Percentiles rank a stretch among this genome's conserved stretches.
These are phyloP conservation scores for Cystobasidiaceae sp. DNA, from an alignment of 1,284 basidiomycete genomes.

Conservation along the genomic window DNA sequence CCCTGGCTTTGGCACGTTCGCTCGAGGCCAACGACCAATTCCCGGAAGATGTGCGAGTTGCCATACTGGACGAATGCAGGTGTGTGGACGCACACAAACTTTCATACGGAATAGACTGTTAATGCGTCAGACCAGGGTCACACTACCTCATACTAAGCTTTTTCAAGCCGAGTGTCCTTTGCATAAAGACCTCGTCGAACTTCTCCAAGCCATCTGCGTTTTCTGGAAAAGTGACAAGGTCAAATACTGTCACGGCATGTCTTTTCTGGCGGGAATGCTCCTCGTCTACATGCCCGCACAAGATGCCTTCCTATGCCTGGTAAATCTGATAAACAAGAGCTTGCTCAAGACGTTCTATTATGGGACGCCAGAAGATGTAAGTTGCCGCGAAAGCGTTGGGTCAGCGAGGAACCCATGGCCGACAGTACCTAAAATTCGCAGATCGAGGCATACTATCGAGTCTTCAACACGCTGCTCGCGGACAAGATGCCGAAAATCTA, in stretches of 20 bases:
- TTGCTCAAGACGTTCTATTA: constrained; percentile 81
- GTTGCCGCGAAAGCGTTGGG: too few species aligned
- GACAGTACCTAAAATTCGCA: not conserved
- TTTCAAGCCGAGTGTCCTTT: constrained; percentile 77
- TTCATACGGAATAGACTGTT: not conserved
- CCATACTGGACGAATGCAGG: constrained; percentile 81
- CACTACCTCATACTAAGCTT: constrained; percentile 81
- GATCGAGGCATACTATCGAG: constrained; percentile 53
- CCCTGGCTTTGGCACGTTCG: constrained; percentile 66
- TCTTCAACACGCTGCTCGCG: constrained; percentile 84
- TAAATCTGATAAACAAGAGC: constrained; percentile 81
- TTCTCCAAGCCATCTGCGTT: constrained; percentile 87
- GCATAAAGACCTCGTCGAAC: constrained; percentile 76
- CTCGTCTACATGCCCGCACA: constrained; percentile 72
- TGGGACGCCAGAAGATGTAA: constrained; percentile 70
- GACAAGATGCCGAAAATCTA: constrained; percentile 93
- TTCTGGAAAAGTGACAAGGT: constrained; percentile 57
- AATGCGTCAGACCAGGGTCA: constrained; percentile 44
- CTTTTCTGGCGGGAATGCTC: constrained; percentile 44
- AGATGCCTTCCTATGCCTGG: constrained; percentile 75
- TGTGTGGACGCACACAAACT: constrained; percentile 52
- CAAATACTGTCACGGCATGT: constrained; percentile 57
- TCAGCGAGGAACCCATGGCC: not conserved
- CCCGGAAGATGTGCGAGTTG: constrained; percentile 61
- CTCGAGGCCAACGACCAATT: constrained; percentile 67